Base-by-base conservation (phyloP, 2,329 filamentous ascomycete species). In the Xylariaceae sp. region DNA sequence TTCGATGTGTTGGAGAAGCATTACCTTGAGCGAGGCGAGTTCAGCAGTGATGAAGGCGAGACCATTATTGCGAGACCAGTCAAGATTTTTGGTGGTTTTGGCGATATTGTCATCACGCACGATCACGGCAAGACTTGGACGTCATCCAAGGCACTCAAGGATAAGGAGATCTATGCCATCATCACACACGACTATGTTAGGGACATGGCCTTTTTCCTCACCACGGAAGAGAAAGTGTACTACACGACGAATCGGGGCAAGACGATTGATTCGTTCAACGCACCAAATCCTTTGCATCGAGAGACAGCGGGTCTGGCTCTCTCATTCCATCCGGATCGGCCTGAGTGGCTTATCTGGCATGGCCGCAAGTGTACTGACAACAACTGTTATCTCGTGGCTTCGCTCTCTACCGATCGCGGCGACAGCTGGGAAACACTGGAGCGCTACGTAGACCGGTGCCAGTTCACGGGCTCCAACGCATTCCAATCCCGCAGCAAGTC, bases 321-420 rank as follows among this genome's bases (percentile, higher is more conserved):
- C 48, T 79, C 81, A 41, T 99, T 99, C 76, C 94, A 99, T 68
- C 89, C 92, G 1, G 85, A 88, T 66, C 84, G 88, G 68, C 88
- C 88, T 71, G 89, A 96, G 68, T 97, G 92, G 91, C 79, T 97
- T 49, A 89, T 99, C 62, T 97, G 92, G 92, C 85, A 88, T 53
- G 93, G 92, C 45, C 77, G 85, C 64, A 83, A 88, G 62, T 95
- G 90, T 71, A 82, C 73, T 37, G 72, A 76, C 2, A 78, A 78
- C 9, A 72, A 73, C 39, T 97, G 92, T 72, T 87, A 89, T 67
- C 80, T 80, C 0, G 84, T 89, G 62, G 90, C 92, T 1, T 91
- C 89, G 50, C 80, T 90, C 59, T 91, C 89, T 41, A 86, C 78
- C 37, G 90, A 96, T 69, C 88, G 90, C 55, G 93, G 93, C 37